A percentile compares a stretch with the other conserved stretches of the same genome.
phyloP scores from a whole-genome alignment of 192 early-diverging fungal genomes.

The Chytriomyces sp. region DNA sequence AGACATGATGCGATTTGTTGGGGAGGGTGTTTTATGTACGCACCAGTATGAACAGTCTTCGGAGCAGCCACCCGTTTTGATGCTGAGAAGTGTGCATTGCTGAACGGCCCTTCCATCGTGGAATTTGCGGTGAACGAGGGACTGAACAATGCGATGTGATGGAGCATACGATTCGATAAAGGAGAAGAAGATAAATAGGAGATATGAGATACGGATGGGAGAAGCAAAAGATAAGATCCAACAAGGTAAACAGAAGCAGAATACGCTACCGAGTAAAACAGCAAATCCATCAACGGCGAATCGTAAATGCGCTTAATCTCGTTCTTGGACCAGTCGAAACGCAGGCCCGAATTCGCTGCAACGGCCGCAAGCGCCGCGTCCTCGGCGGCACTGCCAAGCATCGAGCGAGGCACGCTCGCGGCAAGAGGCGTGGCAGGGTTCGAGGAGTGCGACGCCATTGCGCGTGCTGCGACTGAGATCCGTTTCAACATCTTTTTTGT shows the following conservation, averaged over 20 bases:
- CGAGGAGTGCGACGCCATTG: no score
- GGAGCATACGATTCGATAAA: background rate
- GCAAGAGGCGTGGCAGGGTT: slow-evolving; percentile 1
- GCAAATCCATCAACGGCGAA: slow-evolving; percentile 75
- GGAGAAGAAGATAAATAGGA: background rate
- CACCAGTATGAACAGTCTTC: slow-evolving; percentile 81
- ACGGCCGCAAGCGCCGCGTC: background rate
- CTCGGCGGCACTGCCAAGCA: background rate
- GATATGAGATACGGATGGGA: background rate
- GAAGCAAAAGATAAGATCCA: background rate
- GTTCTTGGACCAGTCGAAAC: slow-evolving; percentile 75
- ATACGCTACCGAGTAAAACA: slow-evolving; percentile 71
- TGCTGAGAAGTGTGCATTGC: slow-evolving; percentile 78
- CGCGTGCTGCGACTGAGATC: no score
- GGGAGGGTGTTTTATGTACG: background rate
- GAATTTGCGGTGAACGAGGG: slow-evolving; percentile 74
- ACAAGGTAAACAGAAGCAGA: background rate
- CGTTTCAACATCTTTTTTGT: no score
- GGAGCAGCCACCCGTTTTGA: slow-evolving; percentile 84
- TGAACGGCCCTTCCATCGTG: slow-evolving; percentile 75
- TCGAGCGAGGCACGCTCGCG: slow-evolving; percentile 9
- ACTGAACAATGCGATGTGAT: slow-evolving; percentile 42
- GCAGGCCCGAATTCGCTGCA: background rate
- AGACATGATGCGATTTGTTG: background rate
- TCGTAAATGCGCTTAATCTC: slow-evolving; percentile 79